Evolutionary conservation across 2,329 filamentous ascomycete genomes (phyloP), one percentile per base, ranked within the genome.

Genomic region (Phyllosticta capitalensis): DNA sequence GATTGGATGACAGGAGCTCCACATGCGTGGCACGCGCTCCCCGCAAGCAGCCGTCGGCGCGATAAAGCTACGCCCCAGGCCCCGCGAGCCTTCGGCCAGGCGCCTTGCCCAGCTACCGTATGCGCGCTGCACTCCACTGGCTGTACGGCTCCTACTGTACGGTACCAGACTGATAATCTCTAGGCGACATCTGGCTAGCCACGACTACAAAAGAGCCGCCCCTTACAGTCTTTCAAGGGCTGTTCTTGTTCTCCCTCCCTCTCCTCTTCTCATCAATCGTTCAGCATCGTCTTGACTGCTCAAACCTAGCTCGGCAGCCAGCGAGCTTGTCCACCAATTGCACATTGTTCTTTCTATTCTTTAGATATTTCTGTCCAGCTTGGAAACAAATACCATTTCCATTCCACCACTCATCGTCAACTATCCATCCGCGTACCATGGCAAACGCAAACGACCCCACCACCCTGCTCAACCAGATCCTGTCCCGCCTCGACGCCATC

Each of bases 401-500:
- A n/a, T 7, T 4, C 7, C 24, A 26, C 7, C 24, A 26, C 24
- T 26, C 24, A 45, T 45, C 38, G 38, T 45, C 38, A 45, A 14
- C 38, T n/a, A 45, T n/a, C 38, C n/a, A 45, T n/a, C 38, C n/a
- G 38, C 38, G 38, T 45, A 45, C 38, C 3, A 45, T 45, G 38
- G 38, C 38, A 7, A n/a, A 17, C 38, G 14, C 38, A 45, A 45
- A 45, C 38, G 65, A 62, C n/a, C 54, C 60, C 30, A 48, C 58
- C 9, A 49, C 33, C 63, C 67, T 80, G 52, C 73, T 84, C 61
- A 78, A 78, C 64, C 78, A 82, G 69, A 82, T 86, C 64, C 74
- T 85, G 22, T 71, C 75, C 49, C 77, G 78, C 49, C 69, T 86
- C 60, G 81, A 78, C 65, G 74, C 75, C n/a, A 70, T 86, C 61